Base-by-base conservation (phyloP, 23 red algal species). In the Gracilaria domingensis region DNA sequence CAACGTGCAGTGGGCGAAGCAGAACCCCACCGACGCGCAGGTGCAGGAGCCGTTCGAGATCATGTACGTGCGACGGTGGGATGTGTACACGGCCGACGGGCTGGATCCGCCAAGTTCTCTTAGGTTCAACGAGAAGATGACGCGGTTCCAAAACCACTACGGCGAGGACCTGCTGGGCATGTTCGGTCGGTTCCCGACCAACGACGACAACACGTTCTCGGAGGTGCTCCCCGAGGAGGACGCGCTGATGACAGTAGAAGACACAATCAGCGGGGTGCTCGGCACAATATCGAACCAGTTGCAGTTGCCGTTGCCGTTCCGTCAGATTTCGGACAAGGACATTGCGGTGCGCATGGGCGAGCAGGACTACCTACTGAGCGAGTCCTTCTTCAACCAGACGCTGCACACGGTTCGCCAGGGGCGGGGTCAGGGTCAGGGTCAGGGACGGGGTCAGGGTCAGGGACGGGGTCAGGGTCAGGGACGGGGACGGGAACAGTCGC, bases 141-240 rank as follows among this genome's bases (percentile, higher is more conserved):
- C 39, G 3, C 8, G 23, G 53, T 82, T 59, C 18, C 30, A 36
- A 21, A 82, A 82, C 21, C 54, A 40, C 51, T 82, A 82, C 79
- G 79, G 79, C 3, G 58, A 82, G 29, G 23, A 82, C 20, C 16
- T 82, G 53, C 20, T 62, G 54, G 79, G 79, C 4, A 65, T 82
- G 54, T 82, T 82, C 30, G 12, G 64, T 5, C 47, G 79, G 28
- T 82, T 82, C 79, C 79, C 79, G 32, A 12, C 53, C 0, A 82
- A 82, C 79, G 79, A 82, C 79, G 79, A 82, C 79, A 59, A 82
- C 21, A 82, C 79, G 17, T 59, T 82, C 54, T 77, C 72, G 12
- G 72, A 77, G 25, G 72, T 77, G 72, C n/a, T 77, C 0, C 30
- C 9, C 3, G 72, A 77, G 26, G 21, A 26, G 23, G 72, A 77